A percentile compares a stretch with the other conserved stretches of the same genome.
These are phyloP conservation scores for Aspergillus ochraceoroseus DNA, from an alignment of 2,329 filamentous ascomycete species.

Conservation along the genomic window DNA sequence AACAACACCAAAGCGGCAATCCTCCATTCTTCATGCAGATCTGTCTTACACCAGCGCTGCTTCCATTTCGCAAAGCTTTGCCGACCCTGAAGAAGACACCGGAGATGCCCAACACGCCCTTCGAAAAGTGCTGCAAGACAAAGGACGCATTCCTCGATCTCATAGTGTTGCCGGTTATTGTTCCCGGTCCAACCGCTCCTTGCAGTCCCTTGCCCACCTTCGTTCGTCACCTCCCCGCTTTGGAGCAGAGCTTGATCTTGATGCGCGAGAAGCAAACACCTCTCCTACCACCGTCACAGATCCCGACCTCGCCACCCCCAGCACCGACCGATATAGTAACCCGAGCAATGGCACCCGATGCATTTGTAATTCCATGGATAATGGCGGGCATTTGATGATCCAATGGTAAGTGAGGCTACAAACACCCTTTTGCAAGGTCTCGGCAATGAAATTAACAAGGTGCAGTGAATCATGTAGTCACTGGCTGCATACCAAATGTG, in stretches of 20 bases:
- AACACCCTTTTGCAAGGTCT: slow-evolving; percentile 9
- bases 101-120: slow-evolving; percentile 47
- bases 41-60: slow-evolving; percentile 32
- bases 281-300: slow-evolving; percentile 52
- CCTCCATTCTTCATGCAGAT: slow-evolving; percentile 30
- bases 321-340: slow-evolving; percentile 50
- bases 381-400: slow-evolving; percentile 54
- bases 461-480: slow-evolving; percentile 57
- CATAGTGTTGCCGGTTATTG: slow-evolving; percentile 30
- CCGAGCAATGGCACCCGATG: slow-evolving; percentile 54
- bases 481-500: slow-evolving; percentile 57
- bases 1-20: slow-evolving; percentile 35
- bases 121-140: slow-evolving; percentile 42
- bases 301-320: slow-evolving; percentile 49
- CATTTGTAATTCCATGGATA: slow-evolving; percentile 53
- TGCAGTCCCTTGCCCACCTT: slow-evolving; percentile 35
- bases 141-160: slow-evolving; percentile 26
- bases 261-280: slow-evolving; percentile 38
- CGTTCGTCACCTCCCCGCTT: slow-evolving; percentile 44
- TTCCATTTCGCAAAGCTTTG: slow-evolving; percentile 24
- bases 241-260: slow-evolving; percentile 35
- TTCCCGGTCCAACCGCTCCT: slow-evolving; percentile 28
- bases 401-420: slow-evolving; percentile 47
- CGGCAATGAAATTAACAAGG: not conserved
- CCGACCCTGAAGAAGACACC: slow-evolving; percentile 30